phyloP scores from a whole-genome alignment of 306 rosid species.

The Elaeagnus macrophylla region DNA sequence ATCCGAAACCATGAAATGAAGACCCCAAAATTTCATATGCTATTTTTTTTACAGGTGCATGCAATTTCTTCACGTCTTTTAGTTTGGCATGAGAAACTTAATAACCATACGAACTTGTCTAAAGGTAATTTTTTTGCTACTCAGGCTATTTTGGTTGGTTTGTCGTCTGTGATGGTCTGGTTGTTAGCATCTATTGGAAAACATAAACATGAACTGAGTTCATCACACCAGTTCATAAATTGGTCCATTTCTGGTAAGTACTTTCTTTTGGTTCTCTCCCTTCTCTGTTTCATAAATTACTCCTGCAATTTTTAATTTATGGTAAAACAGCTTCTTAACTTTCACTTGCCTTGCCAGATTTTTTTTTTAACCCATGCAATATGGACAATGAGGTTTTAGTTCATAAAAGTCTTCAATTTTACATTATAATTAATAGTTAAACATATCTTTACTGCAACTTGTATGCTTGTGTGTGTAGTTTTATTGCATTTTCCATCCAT shows the following conservation, averaged over 20 bases:
- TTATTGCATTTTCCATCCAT: no score
- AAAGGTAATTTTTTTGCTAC: slow-evolving; percentile 12
- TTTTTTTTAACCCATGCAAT: no score
- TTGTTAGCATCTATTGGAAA: slow-evolving; percentile 71
- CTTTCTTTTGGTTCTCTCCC: slow-evolving; percentile 17
- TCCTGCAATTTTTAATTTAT: background rate
- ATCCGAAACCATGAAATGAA: slow-evolving; percentile 41
- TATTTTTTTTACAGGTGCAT: slow-evolving; percentile 67
- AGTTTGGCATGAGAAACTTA: slow-evolving; percentile 5
- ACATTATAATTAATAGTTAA: no score
- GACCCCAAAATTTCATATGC: slow-evolving; percentile 41
- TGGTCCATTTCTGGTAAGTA: slow-evolving; percentile 69
- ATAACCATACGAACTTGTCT: slow-evolving; percentile 4
- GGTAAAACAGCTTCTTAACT: no score
- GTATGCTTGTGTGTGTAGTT: no score
- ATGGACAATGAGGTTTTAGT: no score
- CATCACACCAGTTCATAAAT: slow-evolving; percentile 56
- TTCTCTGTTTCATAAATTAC: background rate
- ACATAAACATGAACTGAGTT: slow-evolving; percentile 57
- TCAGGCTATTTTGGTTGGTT: slow-evolving; percentile 67
- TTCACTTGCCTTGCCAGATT: no score
- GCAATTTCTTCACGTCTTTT: slow-evolving; percentile 7
- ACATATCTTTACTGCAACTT: no score
- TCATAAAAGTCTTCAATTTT: no score
- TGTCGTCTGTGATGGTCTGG: slow-evolving; percentile 71